Evolutionary conservation across 495 filamentous ascomycete genomes (phyloP).

Genomic region (Viridothelium virens): DNA sequence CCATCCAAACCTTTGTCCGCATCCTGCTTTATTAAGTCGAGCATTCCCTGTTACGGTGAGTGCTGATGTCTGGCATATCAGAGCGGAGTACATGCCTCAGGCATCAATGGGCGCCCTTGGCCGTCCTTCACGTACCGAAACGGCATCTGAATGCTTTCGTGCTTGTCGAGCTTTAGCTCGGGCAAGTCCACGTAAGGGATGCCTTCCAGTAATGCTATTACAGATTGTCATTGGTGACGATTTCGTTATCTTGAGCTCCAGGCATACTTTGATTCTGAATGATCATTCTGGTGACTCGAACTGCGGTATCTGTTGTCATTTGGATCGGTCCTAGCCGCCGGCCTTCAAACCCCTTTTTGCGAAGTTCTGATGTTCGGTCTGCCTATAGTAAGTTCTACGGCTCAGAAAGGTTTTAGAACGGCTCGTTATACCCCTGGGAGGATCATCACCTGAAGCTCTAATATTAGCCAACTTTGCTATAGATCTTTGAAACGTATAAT

Average conservation of each 20-base stretch:
- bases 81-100: slow-evolving; percentile 52
- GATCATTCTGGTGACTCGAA: slow-evolving; percentile 83
- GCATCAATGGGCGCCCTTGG: slow-evolving; percentile 79
- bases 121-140: slow-evolving; percentile 83
- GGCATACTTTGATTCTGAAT: slow-evolving; percentile 67
- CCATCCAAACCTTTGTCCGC: slow-evolving; percentile 86
- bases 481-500: slow-evolving; percentile 5
- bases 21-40: slow-evolving; percentile 87
- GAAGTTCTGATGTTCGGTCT: slow-evolving; percentile 90
- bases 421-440: slow-evolving; percentile 68
- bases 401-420: not conserved
- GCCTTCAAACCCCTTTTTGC: slow-evolving; percentile 84
- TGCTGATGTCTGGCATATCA: not conserved
- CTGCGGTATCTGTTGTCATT: slow-evolving; percentile 98
- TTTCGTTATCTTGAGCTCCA: not conserved
- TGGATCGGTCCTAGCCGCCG: slow-evolving; percentile 85
- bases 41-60: slow-evolving; percentile 63
- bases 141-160: slow-evolving; percentile 93
- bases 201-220: slow-evolving; percentile 59
- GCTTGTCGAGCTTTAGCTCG: slow-evolving; percentile 77
- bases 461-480: slow-evolving; percentile 15
- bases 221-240: not conserved
- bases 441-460: slow-evolving; percentile 68
- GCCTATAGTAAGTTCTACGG: not conserved
- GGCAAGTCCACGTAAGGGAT: slow-evolving; percentile 80